phyloP scores from a whole-genome alignment of 495 filamentous ascomycete genomes.

The Xylaria castorea region DNA sequence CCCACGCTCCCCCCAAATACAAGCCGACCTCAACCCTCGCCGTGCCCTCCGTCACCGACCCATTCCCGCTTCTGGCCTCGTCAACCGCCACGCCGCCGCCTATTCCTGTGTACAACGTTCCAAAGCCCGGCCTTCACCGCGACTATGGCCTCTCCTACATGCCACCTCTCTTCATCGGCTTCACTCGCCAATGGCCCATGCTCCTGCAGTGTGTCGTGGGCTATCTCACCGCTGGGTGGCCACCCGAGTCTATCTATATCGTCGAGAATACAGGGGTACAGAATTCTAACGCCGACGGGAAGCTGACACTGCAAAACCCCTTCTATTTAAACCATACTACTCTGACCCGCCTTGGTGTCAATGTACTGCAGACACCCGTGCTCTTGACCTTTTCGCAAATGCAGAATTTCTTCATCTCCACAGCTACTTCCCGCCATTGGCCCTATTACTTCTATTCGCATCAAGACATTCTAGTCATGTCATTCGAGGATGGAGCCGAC shows the following conservation, averaged over 20 bases:
- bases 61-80: conserved; percentile 35
- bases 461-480: conserved; percentile 63
- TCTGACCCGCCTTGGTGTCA: conserved; percentile 54
- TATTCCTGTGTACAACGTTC: conserved; percentile 45
- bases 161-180: conserved; percentile 62
- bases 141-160: conserved; percentile 41
- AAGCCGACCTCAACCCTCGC: conserved; percentile 39
- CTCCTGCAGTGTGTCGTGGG: conserved; percentile 58
- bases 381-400: conserved; percentile 62
- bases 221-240: conserved; percentile 62
- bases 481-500: conserved; percentile 55
- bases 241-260: conserved; percentile 59
- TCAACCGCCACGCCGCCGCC: conserved; percentile 38
- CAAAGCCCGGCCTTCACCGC: conserved; percentile 40
- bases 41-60: conserved; percentile 35
- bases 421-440: conserved; percentile 51
- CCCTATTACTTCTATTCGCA: conserved; percentile 67
- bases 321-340: conserved; percentile 60
- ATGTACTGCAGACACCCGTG: conserved; percentile 58
- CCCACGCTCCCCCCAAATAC: conserved; percentile 43
- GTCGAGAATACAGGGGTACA: conserved; percentile 64
- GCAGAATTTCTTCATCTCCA: conserved; percentile 62
- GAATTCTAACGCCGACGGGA: conserved; percentile 53
- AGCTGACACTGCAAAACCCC: conserved; percentile 59
- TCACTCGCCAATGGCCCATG: conserved; percentile 60